Evolutionary conservation across 495 filamentous ascomycete species (phyloP), one percentile per base, ranked within the genome.

Genomic region (Neurospora sp.): DNA sequence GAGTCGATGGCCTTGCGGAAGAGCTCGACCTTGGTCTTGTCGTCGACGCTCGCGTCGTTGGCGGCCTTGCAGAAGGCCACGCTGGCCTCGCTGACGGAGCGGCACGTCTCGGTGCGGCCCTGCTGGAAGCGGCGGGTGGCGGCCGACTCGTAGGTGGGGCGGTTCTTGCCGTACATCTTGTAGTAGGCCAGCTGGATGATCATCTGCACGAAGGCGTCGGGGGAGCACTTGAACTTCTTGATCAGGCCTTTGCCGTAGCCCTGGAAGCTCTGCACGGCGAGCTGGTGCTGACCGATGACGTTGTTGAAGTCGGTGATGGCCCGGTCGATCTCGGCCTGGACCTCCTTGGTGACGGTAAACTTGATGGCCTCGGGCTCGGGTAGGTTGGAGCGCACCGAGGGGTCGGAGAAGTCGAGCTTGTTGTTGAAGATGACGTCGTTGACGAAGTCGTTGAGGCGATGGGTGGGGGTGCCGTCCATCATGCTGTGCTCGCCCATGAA

Each of bases 401-500:
- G 86, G 77, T 92, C 85, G 68, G 90, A 90, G 77, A 97, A 91
- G 81, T 97, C 92, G 74, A 98, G 89, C 80, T 94, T 94, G 83
- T 96, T 93, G 85, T 89, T 89, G 84, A 94, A 94, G 82, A 98
- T 97, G 76, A 93, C 84, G 78, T 89, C 88, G 86, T 94, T 96
- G 82, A 94, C 87, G 79, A 92, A 93, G 86, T 99, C 96, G 81
- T 97, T 98, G 40, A 99, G 88, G 4, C 96, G 90, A 82, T 98
- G 94, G 14, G 96, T 99, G 2, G 96, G 94, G 38, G 95, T 99
- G 72, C 96, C 96, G 81, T 99, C 96, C 96, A 99, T 99, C 96
- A 99, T 98, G 83, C 91, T 94, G 86, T 99, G 96, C 86, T 99
- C 96, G 78, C 96, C 96, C 85, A 92, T 93, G 87, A 99, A 99